Base-by-base conservation (phyloP, 495 filamentous ascomycete species). In the Podospora pseudoanserina region DNA sequence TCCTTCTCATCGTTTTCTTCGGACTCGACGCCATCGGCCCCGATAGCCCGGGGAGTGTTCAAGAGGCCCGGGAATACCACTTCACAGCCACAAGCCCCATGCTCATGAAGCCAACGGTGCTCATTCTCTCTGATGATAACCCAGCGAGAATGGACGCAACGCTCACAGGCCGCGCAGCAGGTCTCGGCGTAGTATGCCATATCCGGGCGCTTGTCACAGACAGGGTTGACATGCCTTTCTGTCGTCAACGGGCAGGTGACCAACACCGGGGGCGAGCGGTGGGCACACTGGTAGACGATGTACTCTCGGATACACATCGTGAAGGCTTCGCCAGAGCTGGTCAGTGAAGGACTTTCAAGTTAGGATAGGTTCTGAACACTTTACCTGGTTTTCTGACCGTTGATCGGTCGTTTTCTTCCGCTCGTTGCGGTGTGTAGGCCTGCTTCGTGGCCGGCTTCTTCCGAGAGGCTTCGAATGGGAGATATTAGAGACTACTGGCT, bases 41-140 rank as follows among this genome's bases (percentile, higher is more conserved):
- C 70, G 49, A 77, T 67, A 3, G 77, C 44, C 3, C 79, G 73
- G 0, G 81, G 80, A 19, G 67, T 68, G 63, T 69, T 60, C 11
- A 79, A 65, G 3, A 74, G 68, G 32, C 73, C 68, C 0, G 80
- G 81, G 61, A 82, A 84, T 0, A 63, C 15, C 11, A 81, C 77
- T 0, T 73, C 66, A 34, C 81, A 84, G 20, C 63, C 65, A 66
- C 81, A 84, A 6, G 68, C 81, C 0, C 80, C 81, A 15, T 81
- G 80, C 67, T 79, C 80, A 64, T 84, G 81, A 49, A 83, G 77
- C 75, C 80, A 84, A 19, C 76, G 79, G 67, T 84, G 81, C 76
- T 84, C 81, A 63, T 71, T 73, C 68, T 82, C 78, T 1, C 74
- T 67, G 26, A 82, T 79, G 58, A 81, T 68, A 0, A 81, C 75